phyloP scores from a whole-genome alignment of 345 rosid genomes.

The Kandelia obovata region DNA sequence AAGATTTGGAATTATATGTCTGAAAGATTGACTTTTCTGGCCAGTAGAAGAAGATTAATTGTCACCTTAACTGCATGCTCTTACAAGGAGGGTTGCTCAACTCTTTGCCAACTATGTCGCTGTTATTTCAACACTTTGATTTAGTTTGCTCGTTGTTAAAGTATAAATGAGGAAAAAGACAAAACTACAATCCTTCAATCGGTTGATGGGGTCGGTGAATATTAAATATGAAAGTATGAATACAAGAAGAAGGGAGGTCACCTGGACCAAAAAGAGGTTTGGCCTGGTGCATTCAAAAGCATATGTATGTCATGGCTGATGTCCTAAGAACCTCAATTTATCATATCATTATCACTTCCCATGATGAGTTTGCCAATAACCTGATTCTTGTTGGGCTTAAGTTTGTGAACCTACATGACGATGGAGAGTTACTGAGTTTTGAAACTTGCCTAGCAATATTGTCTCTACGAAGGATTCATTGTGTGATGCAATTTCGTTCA shows the following conservation, averaged over 20 bases:
- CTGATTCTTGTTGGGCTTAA: too few species aligned
- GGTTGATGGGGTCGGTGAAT: slow-evolving; percentile 58
- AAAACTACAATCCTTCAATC: slow-evolving; percentile 57
- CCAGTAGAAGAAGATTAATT: slow-evolving; percentile 51
- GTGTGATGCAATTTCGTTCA: too few species aligned
- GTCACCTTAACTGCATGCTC: slow-evolving; percentile 71
- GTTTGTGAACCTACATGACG: too few species aligned
- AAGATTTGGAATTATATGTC: slow-evolving; percentile 71
- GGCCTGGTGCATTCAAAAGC: slow-evolving; percentile 54
- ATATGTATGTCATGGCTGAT: slow-evolving; percentile 55
- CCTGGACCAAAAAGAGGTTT: slow-evolving; percentile 43
- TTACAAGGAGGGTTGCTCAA: slow-evolving; percentile 82
- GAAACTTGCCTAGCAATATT: too few species aligned
- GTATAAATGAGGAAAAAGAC: slow-evolving; percentile 75
- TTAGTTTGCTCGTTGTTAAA: slow-evolving; percentile 73
- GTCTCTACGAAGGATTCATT: too few species aligned
- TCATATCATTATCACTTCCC: slow-evolving; percentile 37
- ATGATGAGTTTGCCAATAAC: too few species aligned
- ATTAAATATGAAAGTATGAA: slow-evolving; percentile 67
- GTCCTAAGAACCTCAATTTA: slow-evolving; percentile 70
- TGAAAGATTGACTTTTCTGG: slow-evolving; percentile 71
- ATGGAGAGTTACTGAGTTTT: too few species aligned
- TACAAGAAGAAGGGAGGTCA: slow-evolving; percentile 53
- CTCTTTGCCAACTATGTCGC: slow-evolving; percentile 75
- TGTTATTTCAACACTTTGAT: slow-evolving; percentile 63